A percentile compares a stretch with the other conserved stretches of the same genome.
phyloP scores from a whole-genome alignment of 1,284 basidiomycete genomes.

The Sanghuangporus weigelae region DNA sequence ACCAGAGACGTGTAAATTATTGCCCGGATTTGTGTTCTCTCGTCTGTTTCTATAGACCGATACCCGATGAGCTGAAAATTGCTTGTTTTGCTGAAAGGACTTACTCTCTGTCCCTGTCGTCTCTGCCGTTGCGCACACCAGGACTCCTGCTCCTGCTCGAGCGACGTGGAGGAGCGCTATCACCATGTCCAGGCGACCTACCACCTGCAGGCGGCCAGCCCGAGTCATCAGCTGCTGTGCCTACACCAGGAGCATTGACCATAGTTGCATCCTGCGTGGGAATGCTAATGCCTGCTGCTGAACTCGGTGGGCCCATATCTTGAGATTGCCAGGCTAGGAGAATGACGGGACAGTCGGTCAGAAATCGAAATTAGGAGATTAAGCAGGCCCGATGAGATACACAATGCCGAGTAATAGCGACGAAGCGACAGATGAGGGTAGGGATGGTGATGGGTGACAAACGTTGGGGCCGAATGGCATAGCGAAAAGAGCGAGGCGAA shows the following conservation, averaged over 20 bases:
- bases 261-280: constrained; percentile 51
- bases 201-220: constrained; percentile 37
- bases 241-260: constrained; percentile 32
- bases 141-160: constrained; percentile 67
- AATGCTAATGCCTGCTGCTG: constrained; percentile 53
- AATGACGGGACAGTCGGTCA: constrained; percentile 13
- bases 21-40: constrained; percentile 74
- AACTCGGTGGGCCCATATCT: constrained; percentile 57
- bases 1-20: constrained; percentile 94
- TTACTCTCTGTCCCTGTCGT: constrained; percentile 32
- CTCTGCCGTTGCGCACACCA: constrained; percentile 34
- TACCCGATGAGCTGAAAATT: constrained; percentile 10
- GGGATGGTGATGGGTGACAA: background rate
- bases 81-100: background rate
- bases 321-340: constrained; percentile 70
- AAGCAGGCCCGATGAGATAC: constrained; percentile 1
- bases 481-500: too few species aligned
- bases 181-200: constrained; percentile 43
- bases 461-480: too few species aligned
- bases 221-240: constrained; percentile 35
- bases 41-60: constrained; percentile 27
- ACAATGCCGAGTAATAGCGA: background rate
- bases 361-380: constrained; percentile 4
- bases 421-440: background rate
- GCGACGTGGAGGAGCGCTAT: constrained; percentile 51